phyloP scores from a whole-genome alignment of 306 rosid genomes.

The Dryas drummondii region DNA sequence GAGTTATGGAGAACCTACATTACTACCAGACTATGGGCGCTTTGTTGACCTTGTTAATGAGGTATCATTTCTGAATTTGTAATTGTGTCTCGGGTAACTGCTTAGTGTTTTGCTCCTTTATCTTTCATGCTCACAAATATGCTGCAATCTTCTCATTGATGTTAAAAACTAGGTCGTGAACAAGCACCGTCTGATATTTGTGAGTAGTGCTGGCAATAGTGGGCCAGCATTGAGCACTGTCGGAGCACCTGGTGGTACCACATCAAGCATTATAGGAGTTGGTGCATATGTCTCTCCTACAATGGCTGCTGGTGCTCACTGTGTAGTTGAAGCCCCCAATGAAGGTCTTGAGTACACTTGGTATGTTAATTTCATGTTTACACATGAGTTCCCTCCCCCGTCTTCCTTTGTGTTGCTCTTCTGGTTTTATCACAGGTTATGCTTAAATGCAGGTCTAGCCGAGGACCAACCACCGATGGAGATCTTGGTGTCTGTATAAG shows the following conservation, averaged over 20 bases:
- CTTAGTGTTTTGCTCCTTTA: constrained; percentile 1
- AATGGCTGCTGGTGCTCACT: constrained; percentile 99
- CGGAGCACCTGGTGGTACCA: constrained; percentile 99
- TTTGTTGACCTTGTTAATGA: constrained; percentile 92
- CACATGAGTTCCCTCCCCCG: constrained; percentile 8
- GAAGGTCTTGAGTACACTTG: constrained; percentile 98
- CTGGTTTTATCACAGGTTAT: constrained; percentile 17
- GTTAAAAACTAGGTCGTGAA: constrained; percentile 64
- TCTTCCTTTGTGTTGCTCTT: constrained; percentile 15
- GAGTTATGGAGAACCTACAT: constrained; percentile 94
- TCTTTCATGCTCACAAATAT: constrained; percentile 29
- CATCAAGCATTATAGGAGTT: constrained; percentile 89
- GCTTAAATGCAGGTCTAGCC: constrained; percentile 80
- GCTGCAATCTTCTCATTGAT: constrained; percentile 27
- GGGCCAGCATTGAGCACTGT: constrained; percentile 98
- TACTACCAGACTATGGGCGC: constrained; percentile 96
- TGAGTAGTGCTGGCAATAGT: constrained; percentile 98
- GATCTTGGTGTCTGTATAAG: constrained; percentile 90
- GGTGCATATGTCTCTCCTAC: constrained; percentile 98
- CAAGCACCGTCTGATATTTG: constrained; percentile 80
- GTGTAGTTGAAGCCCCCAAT: constrained; percentile 84
- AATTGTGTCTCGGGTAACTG: constrained; percentile 20
- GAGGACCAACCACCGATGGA: constrained; percentile 98
- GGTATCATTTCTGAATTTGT: constrained; percentile 43
- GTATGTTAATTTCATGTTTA: constrained; percentile 41